Percentiles rank a stretch among this genome's conserved stretches.
These are phyloP conservation scores for Rhizopus stolonifer DNA, from an alignment of 371 early-diverging fungal genomes.

Conservation along the genomic window DNA sequence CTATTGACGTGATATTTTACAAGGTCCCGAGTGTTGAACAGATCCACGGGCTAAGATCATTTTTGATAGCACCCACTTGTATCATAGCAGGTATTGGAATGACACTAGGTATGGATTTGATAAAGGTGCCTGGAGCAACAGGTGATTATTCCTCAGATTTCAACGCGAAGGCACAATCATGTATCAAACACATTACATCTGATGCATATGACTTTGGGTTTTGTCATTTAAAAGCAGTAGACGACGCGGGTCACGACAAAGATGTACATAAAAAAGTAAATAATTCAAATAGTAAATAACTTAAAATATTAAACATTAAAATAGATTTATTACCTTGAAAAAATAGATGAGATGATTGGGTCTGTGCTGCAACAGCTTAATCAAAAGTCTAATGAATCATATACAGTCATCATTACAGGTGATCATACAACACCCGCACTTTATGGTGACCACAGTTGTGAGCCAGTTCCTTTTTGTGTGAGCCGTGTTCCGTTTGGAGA, in stretches of 20 bases:
- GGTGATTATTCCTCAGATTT: slow-evolving; percentile 53
- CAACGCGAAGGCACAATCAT: slow-evolving; percentile 42
- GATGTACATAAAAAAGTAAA: slow-evolving; percentile 35
- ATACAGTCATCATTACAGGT: slow-evolving; percentile 47
- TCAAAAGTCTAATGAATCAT: slow-evolving; percentile 26
- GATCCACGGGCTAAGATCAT: slow-evolving; percentile 42
- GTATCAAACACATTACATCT: slow-evolving; percentile 16
- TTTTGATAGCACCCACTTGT: slow-evolving; percentile 58
- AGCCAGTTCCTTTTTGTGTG: slow-evolving; percentile 51
- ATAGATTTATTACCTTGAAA: slow-evolving; percentile 36
- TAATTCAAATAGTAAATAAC: not conserved
- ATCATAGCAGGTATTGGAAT: slow-evolving; percentile 56
- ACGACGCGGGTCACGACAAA: slow-evolving; percentile 55
- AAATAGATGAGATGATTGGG: slow-evolving; percentile 47
- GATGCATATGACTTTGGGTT: slow-evolving; percentile 47
- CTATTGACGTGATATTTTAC: not conserved
- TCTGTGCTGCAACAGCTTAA: slow-evolving; percentile 23
- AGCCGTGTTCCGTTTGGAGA: slow-evolving; percentile 7
- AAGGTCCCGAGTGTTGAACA: slow-evolving; percentile 39
- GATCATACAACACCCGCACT: slow-evolving; percentile 55
- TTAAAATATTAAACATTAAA: not conserved
- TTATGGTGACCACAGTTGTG: slow-evolving; percentile 52
- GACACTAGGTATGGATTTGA: slow-evolving; percentile 48
- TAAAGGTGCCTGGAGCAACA: slow-evolving; percentile 49
- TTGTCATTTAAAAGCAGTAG: slow-evolving; percentile 57